Conservation (phyloP, 805 yeast species). For the Maudiozyma saulgeensis region DNA sequence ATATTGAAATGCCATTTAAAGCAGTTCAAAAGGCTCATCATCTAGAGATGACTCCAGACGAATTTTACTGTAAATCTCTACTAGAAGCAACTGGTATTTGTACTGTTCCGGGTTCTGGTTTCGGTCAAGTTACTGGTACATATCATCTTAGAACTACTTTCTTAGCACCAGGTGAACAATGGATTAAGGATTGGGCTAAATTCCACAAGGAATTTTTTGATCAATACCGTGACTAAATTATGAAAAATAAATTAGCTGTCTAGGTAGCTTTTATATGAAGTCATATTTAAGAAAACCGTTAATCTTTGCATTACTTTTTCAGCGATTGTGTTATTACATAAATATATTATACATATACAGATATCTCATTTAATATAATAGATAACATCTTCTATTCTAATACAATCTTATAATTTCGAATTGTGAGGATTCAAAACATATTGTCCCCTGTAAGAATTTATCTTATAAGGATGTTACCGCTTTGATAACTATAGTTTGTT, state of each 20-base stretch:
- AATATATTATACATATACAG: not conserved
- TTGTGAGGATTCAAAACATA: too few relatives aligned
- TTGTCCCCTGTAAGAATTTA: too few relatives aligned
- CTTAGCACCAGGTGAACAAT: slow-evolving; percentile 87
- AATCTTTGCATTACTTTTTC: not conserved
- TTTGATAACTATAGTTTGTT: too few relatives aligned
- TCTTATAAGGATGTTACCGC: too few relatives aligned
- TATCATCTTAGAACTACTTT: slow-evolving; percentile 94
- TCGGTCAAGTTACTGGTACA: slow-evolving; percentile 86
- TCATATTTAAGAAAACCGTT: not conserved
- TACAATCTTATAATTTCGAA: too few relatives aligned
- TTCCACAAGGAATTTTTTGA: slow-evolving; percentile 71
- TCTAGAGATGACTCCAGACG: slow-evolving; percentile 60
- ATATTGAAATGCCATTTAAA: slow-evolving; percentile 50
- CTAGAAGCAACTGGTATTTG: slow-evolving; percentile 89
- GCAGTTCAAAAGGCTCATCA: slow-evolving; percentile 55
- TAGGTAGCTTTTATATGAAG: not conserved
- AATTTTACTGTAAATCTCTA: slow-evolving; percentile 75
- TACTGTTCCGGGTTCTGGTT: slow-evolving; percentile 95
- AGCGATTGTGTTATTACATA: not conserved
- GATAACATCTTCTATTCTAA: too few relatives aligned
- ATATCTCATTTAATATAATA: not conserved
- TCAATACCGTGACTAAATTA: slow-evolving; percentile 35
- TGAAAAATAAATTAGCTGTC: not conserved
- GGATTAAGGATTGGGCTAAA: slow-evolving; percentile 68